Conservation (phyloP, 495 filamentous ascomycete species). For the Xylaria castorea region DNA sequence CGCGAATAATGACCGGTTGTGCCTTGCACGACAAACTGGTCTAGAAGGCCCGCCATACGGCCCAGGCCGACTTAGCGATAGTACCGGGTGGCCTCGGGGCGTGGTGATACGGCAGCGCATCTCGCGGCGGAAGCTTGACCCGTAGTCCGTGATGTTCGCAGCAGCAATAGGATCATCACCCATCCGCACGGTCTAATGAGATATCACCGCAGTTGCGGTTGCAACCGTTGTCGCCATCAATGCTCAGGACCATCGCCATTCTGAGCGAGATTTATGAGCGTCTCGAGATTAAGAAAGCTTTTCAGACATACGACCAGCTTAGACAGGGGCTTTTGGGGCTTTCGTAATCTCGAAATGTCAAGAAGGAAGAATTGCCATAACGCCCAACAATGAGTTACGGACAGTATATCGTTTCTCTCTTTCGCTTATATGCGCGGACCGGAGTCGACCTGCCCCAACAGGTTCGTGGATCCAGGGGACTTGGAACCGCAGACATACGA, state of each 20-base stretch:
- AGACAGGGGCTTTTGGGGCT: neutral
- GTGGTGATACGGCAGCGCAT: slow-evolving; percentile 2
- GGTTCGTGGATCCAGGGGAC: neutral
- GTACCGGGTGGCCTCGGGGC: neutral
- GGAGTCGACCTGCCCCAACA: neutral
- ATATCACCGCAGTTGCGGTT: neutral
- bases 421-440: neutral
- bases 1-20: neutral
- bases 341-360: neutral
- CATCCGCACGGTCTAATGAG: neutral
- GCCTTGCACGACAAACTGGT: neutral
- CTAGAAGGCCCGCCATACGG: neutral
- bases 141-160: neutral
- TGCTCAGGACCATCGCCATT: neutral
- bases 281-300: neutral
- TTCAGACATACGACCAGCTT: neutral
- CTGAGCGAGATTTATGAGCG: neutral
- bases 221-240: neutral
- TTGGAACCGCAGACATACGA: neutral
- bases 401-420: neutral
- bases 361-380: neutral
- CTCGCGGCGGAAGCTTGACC: neutral
- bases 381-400: neutral
- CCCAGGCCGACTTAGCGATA: slow-evolving; percentile 1
- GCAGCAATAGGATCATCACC: neutral